Evolutionary conservation across 2,329 filamentous ascomycete genomes (phyloP), one percentile per base, ranked within the genome.

Genomic region (Epichloe uncinata): DNA sequence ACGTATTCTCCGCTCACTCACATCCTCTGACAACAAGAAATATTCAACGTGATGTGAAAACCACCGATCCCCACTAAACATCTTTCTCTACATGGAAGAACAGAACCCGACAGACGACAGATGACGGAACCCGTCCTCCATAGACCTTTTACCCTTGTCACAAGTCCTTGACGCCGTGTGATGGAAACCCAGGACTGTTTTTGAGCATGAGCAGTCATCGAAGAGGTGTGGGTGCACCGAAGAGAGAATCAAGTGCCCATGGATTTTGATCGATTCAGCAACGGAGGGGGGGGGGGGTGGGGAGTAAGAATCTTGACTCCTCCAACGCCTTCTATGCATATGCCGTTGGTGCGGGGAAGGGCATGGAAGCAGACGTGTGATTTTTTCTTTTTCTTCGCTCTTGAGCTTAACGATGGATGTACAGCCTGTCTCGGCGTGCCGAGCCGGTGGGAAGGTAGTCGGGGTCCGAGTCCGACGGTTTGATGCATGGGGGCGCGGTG

Each of bases 311-410:
- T 35, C 35, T 46, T 30, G 16, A 30, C 16, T 40, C 45, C 49
- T 61, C 61, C 60, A 63, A 64, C 59, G 63, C 59, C 63, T 54
- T 64, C 59, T 62, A 64, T 63, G 61, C 58, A 63, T 60, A 60
- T 49, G 50, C 16, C 18, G 8, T 45, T 22, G 12, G 33, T 22
- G 11, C 18, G 13, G 33, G 8, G 8, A 33, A 6, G 9, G 13
- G 36, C 22, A 16, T 6, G 16, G 30, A 38, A 13, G 9, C 22
- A n/a, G 38, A 35, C 35, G 1, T 11, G 30, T 30, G 30, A 30
- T 2, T 41, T 22, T 30, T 15, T 41, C n/a, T n/a, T 40, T 22
- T 22, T 22, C 2, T 46, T 40, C 20, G 6, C 11, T 42, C 40
- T 42, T 18, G 18, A 12, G 18, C n/a, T 37, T 37, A 13, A 37